Evolutionary conservation across 2,329 filamentous ascomycete genomes (phyloP).

Genomic region (Penicillium digitatum): DNA sequence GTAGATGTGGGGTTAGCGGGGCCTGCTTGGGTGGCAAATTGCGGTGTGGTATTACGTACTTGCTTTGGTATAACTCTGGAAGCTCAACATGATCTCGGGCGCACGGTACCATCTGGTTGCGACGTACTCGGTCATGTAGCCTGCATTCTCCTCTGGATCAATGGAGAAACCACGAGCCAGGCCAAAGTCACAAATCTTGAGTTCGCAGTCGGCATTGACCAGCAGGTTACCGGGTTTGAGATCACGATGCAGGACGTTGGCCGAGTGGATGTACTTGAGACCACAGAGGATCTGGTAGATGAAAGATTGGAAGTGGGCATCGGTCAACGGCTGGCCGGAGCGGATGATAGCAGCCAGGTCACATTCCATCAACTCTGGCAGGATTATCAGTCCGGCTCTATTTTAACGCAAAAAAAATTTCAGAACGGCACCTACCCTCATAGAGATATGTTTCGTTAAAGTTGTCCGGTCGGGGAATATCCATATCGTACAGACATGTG

Average conservation of each 20-base stretch:
- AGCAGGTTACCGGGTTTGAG: conserved; percentile 95
- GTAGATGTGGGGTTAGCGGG: not conserved
- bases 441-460: conserved; percentile 99
- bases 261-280: conserved; percentile 98
- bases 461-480: conserved; percentile 92
- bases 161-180: conserved; percentile 94
- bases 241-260: conserved; percentile 94
- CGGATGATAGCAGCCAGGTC: conserved; percentile 96
- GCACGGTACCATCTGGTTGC: conserved; percentile 98
- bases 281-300: conserved; percentile 99
- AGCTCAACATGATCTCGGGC: conserved; percentile 98
- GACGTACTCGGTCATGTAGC: conserved; percentile 99
- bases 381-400: conserved; percentile 8
- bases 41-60: conserved; percentile 66
- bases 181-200: conserved; percentile 99
- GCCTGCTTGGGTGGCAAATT: not conserved
- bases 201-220: conserved; percentile 97
- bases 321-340: conserved; percentile 92
- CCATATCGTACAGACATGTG: conserved; percentile 98
- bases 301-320: conserved; percentile 99
- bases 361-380: conserved; percentile 93
- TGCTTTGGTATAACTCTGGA: conserved; percentile 99
- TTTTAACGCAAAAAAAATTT: not conserved
- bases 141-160: conserved; percentile 95
- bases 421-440: conserved; percentile 63